These are phyloP conservation scores for Ustilago esculenta DNA, from an alignment of 1,284 basidiomycete species.

Conservation along the genomic window DNA sequence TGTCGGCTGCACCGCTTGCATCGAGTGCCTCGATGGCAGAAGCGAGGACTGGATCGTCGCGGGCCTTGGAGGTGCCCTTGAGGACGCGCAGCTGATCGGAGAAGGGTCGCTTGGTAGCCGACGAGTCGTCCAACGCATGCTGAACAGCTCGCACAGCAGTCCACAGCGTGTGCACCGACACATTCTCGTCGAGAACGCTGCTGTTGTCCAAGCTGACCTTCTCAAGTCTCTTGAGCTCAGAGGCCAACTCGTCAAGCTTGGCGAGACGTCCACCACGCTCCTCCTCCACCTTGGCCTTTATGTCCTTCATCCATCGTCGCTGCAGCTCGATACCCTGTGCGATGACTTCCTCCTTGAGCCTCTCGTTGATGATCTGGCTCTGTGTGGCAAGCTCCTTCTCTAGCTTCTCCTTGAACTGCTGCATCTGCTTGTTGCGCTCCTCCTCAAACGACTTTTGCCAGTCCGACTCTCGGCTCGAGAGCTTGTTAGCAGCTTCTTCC, in stretches of 20 bases:
- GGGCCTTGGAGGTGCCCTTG: constrained; percentile 72
- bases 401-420: constrained; percentile 85
- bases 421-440: constrained; percentile 79
- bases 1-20: constrained; percentile 77
- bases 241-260: constrained; percentile 91
- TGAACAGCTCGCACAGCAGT: constrained; percentile 67
- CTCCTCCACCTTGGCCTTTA: constrained; percentile 94
- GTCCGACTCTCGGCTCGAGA: constrained; percentile 85
- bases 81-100: constrained; percentile 87
- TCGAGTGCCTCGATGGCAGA: constrained; percentile 69
- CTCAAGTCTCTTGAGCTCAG: constrained; percentile 88
- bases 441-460: constrained; percentile 84
- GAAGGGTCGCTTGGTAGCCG: constrained; percentile 78
- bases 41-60: constrained; percentile 70
- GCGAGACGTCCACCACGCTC: constrained; percentile 94
- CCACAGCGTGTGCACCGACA: constrained; percentile 79
- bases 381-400: constrained; percentile 86
- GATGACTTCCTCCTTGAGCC: constrained; percentile 91
- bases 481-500: constrained; percentile 82
- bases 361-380: constrained; percentile 84
- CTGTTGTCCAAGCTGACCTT: constrained; percentile 90
- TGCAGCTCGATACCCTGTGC: constrained; percentile 97
- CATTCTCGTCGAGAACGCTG: constrained; percentile 85
- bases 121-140: constrained; percentile 71
- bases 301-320: constrained; percentile 92